phyloP scores from a whole-genome alignment of 768 basidiomycete species.

The Kwoniella heveanensis region DNA sequence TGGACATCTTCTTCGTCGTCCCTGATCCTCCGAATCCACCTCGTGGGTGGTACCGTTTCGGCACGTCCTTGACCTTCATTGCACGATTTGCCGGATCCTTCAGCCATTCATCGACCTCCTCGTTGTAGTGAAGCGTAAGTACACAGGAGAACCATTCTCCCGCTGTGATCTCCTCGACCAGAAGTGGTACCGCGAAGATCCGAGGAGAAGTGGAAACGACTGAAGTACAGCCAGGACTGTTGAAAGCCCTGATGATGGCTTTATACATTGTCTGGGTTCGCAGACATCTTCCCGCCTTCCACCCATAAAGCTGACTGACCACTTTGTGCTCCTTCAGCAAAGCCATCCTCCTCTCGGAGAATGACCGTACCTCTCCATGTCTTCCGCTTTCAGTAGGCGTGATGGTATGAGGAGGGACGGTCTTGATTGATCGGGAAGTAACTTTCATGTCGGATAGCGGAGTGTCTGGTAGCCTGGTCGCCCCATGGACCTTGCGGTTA shows the following conservation, averaged over 20 bases:
- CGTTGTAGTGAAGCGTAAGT: constrained; percentile 63
- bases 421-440: neutral
- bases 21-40: constrained; percentile 67
- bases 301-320: constrained; percentile 74
- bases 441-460: constrained; percentile 9
- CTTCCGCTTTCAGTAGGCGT: neutral
- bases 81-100: constrained; percentile 60
- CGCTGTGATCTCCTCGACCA: constrained; percentile 68
- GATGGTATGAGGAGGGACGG: neutral
- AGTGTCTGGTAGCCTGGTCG: constrained; percentile 58
- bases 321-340: constrained; percentile 68
- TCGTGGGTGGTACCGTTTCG: constrained; percentile 60
- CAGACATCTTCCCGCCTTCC: constrained; percentile 67
- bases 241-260: constrained; percentile 31
- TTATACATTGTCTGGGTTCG: constrained; percentile 60
- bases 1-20: constrained; percentile 65
- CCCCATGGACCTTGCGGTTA: constrained; percentile 53
- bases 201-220: constrained; percentile 63
- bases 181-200: constrained; percentile 66
- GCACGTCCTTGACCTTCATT: constrained; percentile 63
- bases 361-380: neutral
- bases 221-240: constrained; percentile 53
- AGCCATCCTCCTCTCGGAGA: constrained; percentile 24
- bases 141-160: constrained; percentile 69
- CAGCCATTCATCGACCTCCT: constrained; percentile 64